A percentile compares a stretch with the other conserved stretches of the same genome.
phyloP scores from a whole-genome alignment of 78 protist genomes.

The Pigoraptor vietnamica region DNA sequence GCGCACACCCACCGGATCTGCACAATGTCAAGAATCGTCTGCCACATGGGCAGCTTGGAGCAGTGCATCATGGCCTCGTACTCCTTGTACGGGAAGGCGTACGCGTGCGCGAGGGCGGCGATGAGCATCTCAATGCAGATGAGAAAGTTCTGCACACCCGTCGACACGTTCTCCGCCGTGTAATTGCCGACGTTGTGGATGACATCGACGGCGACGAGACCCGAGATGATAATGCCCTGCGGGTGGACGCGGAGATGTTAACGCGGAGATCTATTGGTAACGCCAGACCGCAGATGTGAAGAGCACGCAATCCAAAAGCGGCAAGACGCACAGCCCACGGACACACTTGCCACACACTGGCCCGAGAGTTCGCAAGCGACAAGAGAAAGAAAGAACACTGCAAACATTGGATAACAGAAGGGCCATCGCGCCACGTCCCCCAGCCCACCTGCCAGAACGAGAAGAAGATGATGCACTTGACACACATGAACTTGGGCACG shows the following conservation, averaged over 20 bases:
- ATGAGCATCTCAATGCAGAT: slow-evolving; percentile 51
- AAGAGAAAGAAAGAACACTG: background rate
- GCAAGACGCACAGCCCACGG: too few relatives aligned
- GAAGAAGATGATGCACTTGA: slow-evolving; percentile 54
- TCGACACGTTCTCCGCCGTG: slow-evolving; percentile 18
- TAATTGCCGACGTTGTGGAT: background rate
- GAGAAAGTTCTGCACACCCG: slow-evolving; percentile 39
- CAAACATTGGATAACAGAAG: background rate
- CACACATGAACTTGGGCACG: slow-evolving; percentile 36
- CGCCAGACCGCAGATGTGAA: too few relatives aligned
- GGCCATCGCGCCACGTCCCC: background rate
- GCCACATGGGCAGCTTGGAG: background rate
- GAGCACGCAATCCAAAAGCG: too few relatives aligned
- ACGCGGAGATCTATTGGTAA: too few relatives aligned
- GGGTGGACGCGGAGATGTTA: too few relatives aligned
- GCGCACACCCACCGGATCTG: background rate
- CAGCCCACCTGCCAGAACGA: slow-evolving; percentile 34
- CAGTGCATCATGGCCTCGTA: background rate
- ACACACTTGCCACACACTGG: too few relatives aligned
- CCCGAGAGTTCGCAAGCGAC: too few relatives aligned
- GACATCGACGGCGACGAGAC: background rate
- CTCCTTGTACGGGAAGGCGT: slow-evolving; percentile 17
- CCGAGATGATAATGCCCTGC: background rate
- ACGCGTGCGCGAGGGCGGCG: slow-evolving; percentile 22
- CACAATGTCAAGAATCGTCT: background rate